phyloP scores from a whole-genome alignment of 257 asterid species.

The Solanum paucissectum region DNA sequence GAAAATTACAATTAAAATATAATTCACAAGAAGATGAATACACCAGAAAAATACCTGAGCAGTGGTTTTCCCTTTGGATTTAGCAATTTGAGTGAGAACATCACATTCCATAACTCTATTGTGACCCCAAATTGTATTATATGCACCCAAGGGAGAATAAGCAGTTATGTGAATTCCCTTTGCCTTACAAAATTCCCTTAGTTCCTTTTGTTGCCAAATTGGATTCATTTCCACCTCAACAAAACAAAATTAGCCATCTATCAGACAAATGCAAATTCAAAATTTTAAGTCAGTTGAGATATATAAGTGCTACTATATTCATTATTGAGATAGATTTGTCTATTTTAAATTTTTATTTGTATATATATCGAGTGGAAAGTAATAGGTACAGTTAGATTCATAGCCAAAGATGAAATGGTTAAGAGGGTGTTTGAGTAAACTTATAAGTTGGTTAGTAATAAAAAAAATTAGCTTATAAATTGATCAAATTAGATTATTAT shows the following conservation, averaged over 20 bases:
- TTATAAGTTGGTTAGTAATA: background rate
- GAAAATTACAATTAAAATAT: too few relatives aligned
- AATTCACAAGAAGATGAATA: background rate
- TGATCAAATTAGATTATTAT: too few relatives aligned
- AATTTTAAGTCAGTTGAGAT: background rate
- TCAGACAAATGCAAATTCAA: background rate
- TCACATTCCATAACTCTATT: slow-evolving; percentile 33
- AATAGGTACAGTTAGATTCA: background rate
- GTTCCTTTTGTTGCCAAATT: slow-evolving; percentile 40
- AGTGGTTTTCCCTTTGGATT: slow-evolving; percentile 25
- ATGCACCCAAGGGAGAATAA: slow-evolving; percentile 55
- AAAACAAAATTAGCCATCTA: background rate
- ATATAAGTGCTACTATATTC: background rate
- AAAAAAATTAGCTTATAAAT: too few relatives aligned
- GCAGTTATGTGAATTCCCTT: slow-evolving; percentile 45
- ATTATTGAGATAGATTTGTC: background rate
- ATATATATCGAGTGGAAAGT: background rate
- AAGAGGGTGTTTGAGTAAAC: background rate
- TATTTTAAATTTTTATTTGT: background rate
- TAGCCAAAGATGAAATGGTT: background rate
- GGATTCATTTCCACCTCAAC: slow-evolving; percentile 50
- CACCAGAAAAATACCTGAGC: slow-evolving; percentile 32
- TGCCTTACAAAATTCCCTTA: slow-evolving; percentile 36
- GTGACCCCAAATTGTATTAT: slow-evolving; percentile 55
- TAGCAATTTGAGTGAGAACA: slow-evolving; percentile 29